These are phyloP conservation scores for Scutellaria baicalensis DNA, from an alignment of 257 asterid genomes.

Conservation along the genomic window DNA sequence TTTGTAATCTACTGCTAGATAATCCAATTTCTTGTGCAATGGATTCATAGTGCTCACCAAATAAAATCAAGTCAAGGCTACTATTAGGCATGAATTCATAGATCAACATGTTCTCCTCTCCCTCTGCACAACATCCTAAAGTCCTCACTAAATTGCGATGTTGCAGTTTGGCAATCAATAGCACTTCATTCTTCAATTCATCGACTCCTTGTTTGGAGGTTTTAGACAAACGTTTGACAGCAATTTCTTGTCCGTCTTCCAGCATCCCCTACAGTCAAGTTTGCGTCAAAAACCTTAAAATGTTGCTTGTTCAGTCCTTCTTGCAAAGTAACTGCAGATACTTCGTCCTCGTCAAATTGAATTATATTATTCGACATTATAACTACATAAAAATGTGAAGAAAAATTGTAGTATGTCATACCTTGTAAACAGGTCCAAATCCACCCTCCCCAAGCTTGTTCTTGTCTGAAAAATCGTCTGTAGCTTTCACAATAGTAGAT, in stretches of 20 bases:
- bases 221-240: constrained; percentile 7
- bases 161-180: constrained; percentile 14
- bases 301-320: not conserved
- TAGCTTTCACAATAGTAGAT: not conserved
- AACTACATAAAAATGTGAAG: not conserved
- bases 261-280: not conserved
- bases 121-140: not conserved
- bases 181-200: constrained; percentile 8
- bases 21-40: too few relatives aligned
- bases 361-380: not conserved
- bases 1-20: not conserved
- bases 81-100: constrained; percentile 9
- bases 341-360: too few relatives aligned
- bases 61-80: constrained; percentile 3
- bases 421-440: not conserved
- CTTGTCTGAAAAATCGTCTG: not conserved
- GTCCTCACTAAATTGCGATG: constrained; percentile 6
- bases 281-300: not conserved
- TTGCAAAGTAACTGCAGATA: not conserved
- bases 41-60: not conserved
- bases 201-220: constrained; percentile 4
- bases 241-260: constrained; percentile 8
- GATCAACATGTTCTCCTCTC: constrained; percentile 13
- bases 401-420: not conserved
- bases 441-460: constrained; percentile 2